A percentile compares a stretch with the other conserved stretches of the same genome.
Evolutionary conservation across 2,329 filamentous ascomycete species (phyloP).

Genomic region (Emergomyces pasteurianus): DNA sequence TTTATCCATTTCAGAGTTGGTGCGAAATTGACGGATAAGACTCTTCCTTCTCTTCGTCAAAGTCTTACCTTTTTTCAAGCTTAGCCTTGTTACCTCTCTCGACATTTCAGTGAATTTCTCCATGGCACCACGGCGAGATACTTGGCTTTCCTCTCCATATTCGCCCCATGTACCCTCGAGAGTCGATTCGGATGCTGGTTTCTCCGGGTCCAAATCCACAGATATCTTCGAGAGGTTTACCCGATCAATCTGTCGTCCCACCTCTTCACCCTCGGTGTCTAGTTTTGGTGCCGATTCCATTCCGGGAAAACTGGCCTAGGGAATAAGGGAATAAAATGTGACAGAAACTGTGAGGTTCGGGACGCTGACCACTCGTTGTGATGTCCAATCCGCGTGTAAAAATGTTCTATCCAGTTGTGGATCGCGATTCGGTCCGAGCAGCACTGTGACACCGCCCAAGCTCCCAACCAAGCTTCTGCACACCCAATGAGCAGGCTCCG

Average conservation of each 20-base stretch:
- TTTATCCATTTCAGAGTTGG: slow-evolving; percentile 31
- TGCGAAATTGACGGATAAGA: slow-evolving; percentile 19
- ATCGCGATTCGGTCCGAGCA: neutral
- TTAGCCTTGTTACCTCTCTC: slow-evolving; percentile 43
- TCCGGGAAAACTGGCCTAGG: neutral
- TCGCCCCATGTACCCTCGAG: slow-evolving; percentile 51
- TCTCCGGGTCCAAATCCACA: neutral
- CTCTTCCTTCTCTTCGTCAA: slow-evolving; percentile 17
- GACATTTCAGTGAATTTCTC: slow-evolving; percentile 48
- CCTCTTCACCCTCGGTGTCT: neutral
- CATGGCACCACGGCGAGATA: slow-evolving; percentile 43
- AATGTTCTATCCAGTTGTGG: neutral
- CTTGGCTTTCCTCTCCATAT: slow-evolving; percentile 42
- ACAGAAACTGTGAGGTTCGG: neutral
- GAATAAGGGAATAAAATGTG: neutral
- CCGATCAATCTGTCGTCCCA: neutral
- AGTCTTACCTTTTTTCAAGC: slow-evolving; percentile 28
- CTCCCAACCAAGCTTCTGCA: neutral
- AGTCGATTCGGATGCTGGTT: neutral
- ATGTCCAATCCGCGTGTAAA: neutral
- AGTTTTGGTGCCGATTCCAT: neutral
- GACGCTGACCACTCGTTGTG: neutral
- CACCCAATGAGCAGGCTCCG: neutral
- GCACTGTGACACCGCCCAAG: neutral
- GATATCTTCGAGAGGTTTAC: neutral